Base-by-base conservation (phyloP, 768 basidiomycete genomes). In the Antrodiella citrinella region DNA sequence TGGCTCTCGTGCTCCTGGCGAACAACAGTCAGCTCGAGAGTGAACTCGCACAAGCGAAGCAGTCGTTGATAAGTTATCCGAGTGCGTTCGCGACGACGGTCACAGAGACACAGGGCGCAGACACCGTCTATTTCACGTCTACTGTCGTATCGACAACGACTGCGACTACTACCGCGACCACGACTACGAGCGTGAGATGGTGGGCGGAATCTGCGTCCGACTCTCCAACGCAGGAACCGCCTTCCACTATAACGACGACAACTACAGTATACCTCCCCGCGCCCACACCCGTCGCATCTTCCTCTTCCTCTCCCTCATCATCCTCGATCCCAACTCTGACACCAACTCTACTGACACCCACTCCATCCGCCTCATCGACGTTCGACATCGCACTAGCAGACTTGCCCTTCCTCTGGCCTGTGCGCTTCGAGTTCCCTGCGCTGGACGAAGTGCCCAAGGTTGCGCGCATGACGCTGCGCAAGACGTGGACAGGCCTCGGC, bases 401-500 rank as follows among this genome's bases (percentile, higher is more conserved):
- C 46, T 62, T 53, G 62, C 67, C 42, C 50, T 67, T 54, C 54
- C 63, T 51, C 4, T 59, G 57, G 57, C 48, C 59, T 13, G 43
- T 63, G n/a, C 58, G 35, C 24, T 48, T 59, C 26, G 58, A 59
- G 46, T n/a, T 58, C 3, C 53, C 54, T 19, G 26, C 53, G 12
- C 59, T 70, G 18, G 41, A 43, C 41, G 56, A 64, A 15, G 59
- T 72, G 45, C 61, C 67, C 9, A 71, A 71, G 63, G 60, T 66
- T n/a, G 59, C 61, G 21, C 54, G 57, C 9, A 55, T 56, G 20
- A 58, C 62, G 4, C 52, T 56, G 54, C 59, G 60, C 51, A 68
- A 66, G 40, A 51, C 78, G n/a, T 57, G 71, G 49, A 59, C 63
- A 25, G 65, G 72, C 4, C 48, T 75, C 44, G 69, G 68, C 45